phyloP scores from a whole-genome alignment of 78 protist genomes.

The Acrasis kona region DNA sequence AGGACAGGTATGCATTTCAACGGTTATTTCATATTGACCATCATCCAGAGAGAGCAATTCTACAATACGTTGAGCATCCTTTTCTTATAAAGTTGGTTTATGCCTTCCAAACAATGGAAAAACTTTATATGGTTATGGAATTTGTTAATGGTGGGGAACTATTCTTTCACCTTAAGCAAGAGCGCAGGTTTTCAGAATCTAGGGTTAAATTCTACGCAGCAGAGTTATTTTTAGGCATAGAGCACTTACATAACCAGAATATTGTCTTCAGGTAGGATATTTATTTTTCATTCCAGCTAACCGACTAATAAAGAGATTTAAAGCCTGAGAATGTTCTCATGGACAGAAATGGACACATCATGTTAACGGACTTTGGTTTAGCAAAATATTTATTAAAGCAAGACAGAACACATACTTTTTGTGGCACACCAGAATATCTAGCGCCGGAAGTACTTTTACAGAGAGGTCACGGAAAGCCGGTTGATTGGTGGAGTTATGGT shows the following conservation, averaged over 20 bases:
- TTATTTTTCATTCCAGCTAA: background rate
- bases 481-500: conserved; percentile 76
- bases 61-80: background rate
- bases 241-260: conserved; percentile 11
- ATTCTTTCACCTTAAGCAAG: conserved; percentile 72
- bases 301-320: conserved; percentile 61
- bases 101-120: background rate
- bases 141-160: conserved; percentile 91
- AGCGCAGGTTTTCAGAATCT: conserved; percentile 44
- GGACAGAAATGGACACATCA: conserved; percentile 80
- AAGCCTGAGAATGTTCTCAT: conserved; percentile 95
- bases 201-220: conserved; percentile 76
- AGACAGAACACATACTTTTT: conserved; percentile 78
- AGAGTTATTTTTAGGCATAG: conserved; percentile 57
- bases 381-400: conserved; percentile 54
- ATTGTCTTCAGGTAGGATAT: conserved; percentile 8
- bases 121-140: too few relatives aligned
- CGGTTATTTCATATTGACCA: too few relatives aligned
- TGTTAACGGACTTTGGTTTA: conserved; percentile 93
- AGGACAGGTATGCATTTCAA: too few relatives aligned
- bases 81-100: background rate
- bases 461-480: conserved; percentile 44
- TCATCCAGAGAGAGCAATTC: background rate
- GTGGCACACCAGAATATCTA: conserved; percentile 98
- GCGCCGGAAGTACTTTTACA: conserved; percentile 1